Evolutionary conservation across 148 eudicot genomes (phyloP), one percentile per base, ranked within the genome.

Genomic region (Camellia lanceoleosa): DNA sequence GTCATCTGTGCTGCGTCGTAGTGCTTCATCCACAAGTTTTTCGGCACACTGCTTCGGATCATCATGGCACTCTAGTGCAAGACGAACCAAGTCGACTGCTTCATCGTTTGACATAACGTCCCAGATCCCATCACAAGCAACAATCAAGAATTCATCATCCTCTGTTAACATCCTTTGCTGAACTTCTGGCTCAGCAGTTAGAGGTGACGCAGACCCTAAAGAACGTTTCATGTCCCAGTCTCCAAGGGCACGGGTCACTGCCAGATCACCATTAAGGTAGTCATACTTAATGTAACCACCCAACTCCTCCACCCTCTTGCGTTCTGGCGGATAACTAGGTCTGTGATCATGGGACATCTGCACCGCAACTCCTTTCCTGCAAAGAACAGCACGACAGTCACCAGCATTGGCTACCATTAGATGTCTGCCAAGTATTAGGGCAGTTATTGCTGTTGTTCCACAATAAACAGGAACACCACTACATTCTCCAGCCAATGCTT

Each of bases 371-470:
- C 91, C 91, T 67, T 82, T 86, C 73, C 86, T 75, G 51, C 91
- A 86, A 5, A 88, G 84, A 61, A 88, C 89, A 41, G 91, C 91
- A 9, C 91, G 87, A 43, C 87, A 88, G 69, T 88, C 91, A 4
- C 91, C 91, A 16, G 83, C 89, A 73, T 88, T 88, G 13, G 91
- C 85, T 68, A 88, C 60, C 44, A 88, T 44, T 56, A 88, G 65
- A 79, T 82, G 84, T 55, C 87, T 80, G 55, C 91, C 91, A 12
- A 88, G 65, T 20, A 88, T 69, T 2, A 88, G 79, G 52, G 80
- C 89, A 16, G 91, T 84, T 8, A 88, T 56, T 74, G 91, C 91
- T 43, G 91, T 88, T 47, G 91, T 88, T 42, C 91, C 91, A 62
- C 89, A 86, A 30, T 30, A 30, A 30, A 51, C 80, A 8, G 78